phyloP scores from a whole-genome alignment of 2,329 filamentous ascomycete species.

The Aureobasidium melanogenum region DNA sequence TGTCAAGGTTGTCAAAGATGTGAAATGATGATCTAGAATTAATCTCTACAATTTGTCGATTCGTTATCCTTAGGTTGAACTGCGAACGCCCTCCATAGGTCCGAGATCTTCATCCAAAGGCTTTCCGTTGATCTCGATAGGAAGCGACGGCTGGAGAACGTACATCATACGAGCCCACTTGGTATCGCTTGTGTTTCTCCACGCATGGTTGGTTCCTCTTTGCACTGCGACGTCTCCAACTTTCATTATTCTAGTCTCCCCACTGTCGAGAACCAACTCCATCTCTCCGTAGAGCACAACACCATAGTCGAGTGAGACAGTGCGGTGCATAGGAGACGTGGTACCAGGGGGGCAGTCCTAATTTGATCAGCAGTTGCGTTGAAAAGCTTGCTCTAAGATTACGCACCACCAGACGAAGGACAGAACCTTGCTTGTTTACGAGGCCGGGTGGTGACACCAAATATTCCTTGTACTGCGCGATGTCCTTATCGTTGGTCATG shows the following conservation, averaged over 20 bases:
- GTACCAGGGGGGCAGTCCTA: conserved; percentile 20
- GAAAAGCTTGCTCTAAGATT: neutral
- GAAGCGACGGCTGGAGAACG: conserved; percentile 24
- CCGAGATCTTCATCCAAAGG: conserved; percentile 24
- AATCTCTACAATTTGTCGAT: neutral
- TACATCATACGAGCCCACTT: conserved; percentile 28
- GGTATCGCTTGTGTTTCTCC: conserved; percentile 25
- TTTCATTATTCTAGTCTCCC: conserved; percentile 23
- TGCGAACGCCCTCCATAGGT: conserved; percentile 20
- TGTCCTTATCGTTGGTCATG: conserved; percentile 38
- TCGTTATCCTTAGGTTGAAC: neutral
- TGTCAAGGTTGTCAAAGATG: neutral
- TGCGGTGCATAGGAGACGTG: conserved; percentile 24
- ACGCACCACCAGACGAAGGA: conserved; percentile 28
- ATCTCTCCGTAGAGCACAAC: conserved; percentile 26
- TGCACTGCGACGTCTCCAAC: conserved; percentile 26
- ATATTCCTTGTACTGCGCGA: conserved; percentile 36
- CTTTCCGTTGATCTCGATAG: conserved; percentile 22
- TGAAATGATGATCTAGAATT: neutral
- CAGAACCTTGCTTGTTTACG: conserved; percentile 38
- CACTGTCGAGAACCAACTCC: conserved; percentile 24
- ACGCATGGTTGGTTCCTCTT: conserved; percentile 27
- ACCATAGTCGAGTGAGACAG: conserved; percentile 26
- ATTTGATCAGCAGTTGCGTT: neutral
- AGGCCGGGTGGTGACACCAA: conserved; percentile 39